These are phyloP conservation scores for Pseudonectria buxi DNA, from an alignment of 2,329 filamentous ascomycete genomes.

Conservation along the genomic window DNA sequence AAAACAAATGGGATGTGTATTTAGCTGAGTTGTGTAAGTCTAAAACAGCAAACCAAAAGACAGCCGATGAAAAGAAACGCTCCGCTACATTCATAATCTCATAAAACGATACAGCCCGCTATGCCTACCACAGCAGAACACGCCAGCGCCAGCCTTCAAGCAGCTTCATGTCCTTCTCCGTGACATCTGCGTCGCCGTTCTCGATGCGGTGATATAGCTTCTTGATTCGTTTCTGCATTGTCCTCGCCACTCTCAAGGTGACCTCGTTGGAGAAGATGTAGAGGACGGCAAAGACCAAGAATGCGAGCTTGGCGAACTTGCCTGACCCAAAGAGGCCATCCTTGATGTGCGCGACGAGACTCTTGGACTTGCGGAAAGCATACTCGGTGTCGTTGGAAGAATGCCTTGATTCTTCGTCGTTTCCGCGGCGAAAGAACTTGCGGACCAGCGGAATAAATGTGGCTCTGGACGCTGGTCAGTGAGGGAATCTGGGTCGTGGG, in stretches of 20 bases:
- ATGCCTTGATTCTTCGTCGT: conserved; percentile 28
- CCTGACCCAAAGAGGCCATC: conserved; percentile 37
- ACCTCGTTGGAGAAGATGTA: conserved; percentile 56
- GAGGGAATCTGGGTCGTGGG: neutral
- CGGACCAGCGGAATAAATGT: conserved; percentile 47
- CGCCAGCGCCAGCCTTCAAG: conserved; percentile 52
- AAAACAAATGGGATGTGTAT: no score
- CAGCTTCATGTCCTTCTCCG: conserved; percentile 42
- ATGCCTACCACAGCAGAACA: conserved; percentile 39
- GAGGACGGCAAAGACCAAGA: conserved; percentile 50
- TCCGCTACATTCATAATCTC: conserved; percentile 27
- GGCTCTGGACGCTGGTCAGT: conserved; percentile 29
- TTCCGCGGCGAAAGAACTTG: conserved; percentile 41
- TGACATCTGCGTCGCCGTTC: conserved; percentile 37
- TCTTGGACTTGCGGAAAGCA: conserved; percentile 45
- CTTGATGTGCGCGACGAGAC: conserved; percentile 44
- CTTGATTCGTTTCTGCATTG: conserved; percentile 43
- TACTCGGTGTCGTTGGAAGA: conserved; percentile 50
- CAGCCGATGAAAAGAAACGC: conserved; percentile 14
- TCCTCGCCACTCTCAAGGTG: conserved; percentile 46
- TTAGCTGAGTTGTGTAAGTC: neutral
- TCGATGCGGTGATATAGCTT: conserved; percentile 42
- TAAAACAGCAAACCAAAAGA: conserved; percentile 6
- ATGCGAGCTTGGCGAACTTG: conserved; percentile 41
- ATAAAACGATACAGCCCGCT: conserved; percentile 17